Percentiles rank a stretch among this genome's conserved stretches.
These are phyloP conservation scores for Teunomyces barrocoloradensis DNA, from an alignment of 805 yeast genomes.

Conservation along the genomic window DNA sequence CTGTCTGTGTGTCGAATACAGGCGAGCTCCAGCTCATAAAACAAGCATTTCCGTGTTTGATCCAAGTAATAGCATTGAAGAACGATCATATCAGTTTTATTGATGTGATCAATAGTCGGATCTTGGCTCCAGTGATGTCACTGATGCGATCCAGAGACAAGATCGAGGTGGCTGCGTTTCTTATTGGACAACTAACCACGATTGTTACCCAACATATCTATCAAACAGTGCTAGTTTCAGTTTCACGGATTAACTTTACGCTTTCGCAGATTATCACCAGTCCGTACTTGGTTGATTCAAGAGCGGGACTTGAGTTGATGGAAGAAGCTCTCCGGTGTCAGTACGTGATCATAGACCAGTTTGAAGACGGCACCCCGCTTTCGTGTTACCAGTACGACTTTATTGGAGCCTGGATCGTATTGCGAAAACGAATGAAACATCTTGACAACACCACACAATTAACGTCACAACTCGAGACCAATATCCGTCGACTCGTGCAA, in stretches of 20 bases:
- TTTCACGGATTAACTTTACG: slow-evolving; percentile 26
- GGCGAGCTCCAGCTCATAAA: slow-evolving; percentile 23
- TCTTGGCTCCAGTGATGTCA: slow-evolving; percentile 13
- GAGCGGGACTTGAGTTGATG: slow-evolving; percentile 13
- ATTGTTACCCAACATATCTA: slow-evolving; percentile 9
- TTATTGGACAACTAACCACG: slow-evolving; percentile 16
- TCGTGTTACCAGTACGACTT: slow-evolving; percentile 31
- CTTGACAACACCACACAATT: not conserved
- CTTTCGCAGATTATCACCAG: slow-evolving; percentile 31
- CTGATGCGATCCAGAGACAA: not conserved
- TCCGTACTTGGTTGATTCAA: slow-evolving; percentile 25
- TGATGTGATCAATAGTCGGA: slow-evolving; percentile 17
- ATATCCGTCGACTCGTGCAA: not conserved
- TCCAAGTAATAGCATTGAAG: slow-evolving; percentile 11
- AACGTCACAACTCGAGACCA: not conserved
- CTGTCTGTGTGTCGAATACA: slow-evolving; percentile 24
- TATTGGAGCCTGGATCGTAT: slow-evolving; percentile 35
- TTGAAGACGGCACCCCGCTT: slow-evolving; percentile 13
- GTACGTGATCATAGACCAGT: slow-evolving; percentile 12
- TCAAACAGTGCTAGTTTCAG: slow-evolving; percentile 18
- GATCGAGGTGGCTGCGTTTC: slow-evolving; percentile 9
- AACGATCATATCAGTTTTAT: not conserved
- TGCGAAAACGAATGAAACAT: slow-evolving; percentile 10
- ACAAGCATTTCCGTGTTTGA: slow-evolving; percentile 21
- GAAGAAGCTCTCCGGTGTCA: slow-evolving; percentile 24